Evolutionary conservation across 495 filamentous ascomycete species (phyloP).

Genomic region (Talaromyces thailandensis): DNA sequence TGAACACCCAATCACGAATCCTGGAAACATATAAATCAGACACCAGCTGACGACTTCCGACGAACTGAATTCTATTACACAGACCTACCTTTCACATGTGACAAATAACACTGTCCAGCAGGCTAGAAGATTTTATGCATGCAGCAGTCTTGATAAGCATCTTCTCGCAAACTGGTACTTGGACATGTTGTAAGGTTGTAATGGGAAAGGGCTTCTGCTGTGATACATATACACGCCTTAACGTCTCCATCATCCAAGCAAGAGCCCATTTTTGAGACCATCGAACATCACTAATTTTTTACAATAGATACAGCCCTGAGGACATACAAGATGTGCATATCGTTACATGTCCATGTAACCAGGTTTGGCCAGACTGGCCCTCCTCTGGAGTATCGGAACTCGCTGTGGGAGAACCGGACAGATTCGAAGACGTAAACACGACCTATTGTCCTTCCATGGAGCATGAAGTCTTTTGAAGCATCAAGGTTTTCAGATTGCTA

Average conservation of each 20-base stretch:
- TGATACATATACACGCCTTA: not conserved
- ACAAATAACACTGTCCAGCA: not conserved
- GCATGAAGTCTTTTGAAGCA: not conserved
- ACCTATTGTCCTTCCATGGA: not conserved
- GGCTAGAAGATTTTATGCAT: not conserved
- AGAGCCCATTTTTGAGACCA: not conserved
- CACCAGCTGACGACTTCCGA: not conserved
- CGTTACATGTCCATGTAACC: not conserved
- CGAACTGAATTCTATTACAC: not conserved
- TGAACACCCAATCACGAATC: not conserved
- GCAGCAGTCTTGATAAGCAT: not conserved
- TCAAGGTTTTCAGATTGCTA: not conserved
- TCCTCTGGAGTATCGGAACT: not conserved
- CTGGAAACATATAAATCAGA: not conserved
- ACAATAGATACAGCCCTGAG: not conserved
- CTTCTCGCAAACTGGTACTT: not conserved
- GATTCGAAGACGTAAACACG: not conserved
- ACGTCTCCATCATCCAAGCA: not conserved
- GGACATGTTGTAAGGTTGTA: too few relatives aligned
- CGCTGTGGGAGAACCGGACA: not conserved
- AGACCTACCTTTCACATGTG: not conserved
- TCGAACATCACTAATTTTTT: not conserved
- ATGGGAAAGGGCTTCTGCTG: not conserved
- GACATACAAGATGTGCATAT: not conserved
- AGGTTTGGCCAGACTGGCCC: not conserved